Evolutionary conservation across 176 grass and related monocot genomes (phyloP).

Genomic region (Rhipidocladum racemiflorum): DNA sequence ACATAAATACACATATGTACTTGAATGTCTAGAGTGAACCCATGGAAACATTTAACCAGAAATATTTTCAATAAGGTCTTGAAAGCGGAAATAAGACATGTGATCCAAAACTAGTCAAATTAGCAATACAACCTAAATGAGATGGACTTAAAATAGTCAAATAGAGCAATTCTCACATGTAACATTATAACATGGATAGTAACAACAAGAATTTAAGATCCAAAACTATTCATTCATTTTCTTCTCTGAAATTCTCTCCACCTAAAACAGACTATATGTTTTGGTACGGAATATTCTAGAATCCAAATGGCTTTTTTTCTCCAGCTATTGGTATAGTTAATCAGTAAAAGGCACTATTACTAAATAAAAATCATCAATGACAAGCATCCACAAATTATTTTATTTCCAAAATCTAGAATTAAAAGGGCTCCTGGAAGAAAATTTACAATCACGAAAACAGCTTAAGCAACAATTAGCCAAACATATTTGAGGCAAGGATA

Average conservation of each 20-base stretch:
- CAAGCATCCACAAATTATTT: neutral
- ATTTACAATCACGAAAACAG: neutral
- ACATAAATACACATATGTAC: neutral
- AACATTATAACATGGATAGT: neutral
- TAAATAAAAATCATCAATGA: neutral
- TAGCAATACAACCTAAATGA: neutral
- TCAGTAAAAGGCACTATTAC: neutral
- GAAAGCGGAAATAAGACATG: neutral
- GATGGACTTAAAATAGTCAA: neutral
- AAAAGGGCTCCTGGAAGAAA: neutral
- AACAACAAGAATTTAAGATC: neutral
- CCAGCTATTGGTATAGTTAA: neutral
- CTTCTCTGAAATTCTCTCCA: neutral
- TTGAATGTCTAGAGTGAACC: neutral
- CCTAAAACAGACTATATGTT: neutral
- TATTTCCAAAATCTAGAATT: neutral
- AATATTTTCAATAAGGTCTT: neutral
- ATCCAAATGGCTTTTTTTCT: neutral
- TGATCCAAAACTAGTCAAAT: neutral
- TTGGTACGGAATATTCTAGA: neutral
- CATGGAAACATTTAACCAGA: neutral
- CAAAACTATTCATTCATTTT: neutral
- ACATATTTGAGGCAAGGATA: neutral
- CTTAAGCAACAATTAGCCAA: slow-evolving; percentile 14
- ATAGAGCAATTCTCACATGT: neutral